These are phyloP conservation scores for Heterobasidion occidentale DNA, from an alignment of 1,284 basidiomycete genomes.

Conservation along the genomic window DNA sequence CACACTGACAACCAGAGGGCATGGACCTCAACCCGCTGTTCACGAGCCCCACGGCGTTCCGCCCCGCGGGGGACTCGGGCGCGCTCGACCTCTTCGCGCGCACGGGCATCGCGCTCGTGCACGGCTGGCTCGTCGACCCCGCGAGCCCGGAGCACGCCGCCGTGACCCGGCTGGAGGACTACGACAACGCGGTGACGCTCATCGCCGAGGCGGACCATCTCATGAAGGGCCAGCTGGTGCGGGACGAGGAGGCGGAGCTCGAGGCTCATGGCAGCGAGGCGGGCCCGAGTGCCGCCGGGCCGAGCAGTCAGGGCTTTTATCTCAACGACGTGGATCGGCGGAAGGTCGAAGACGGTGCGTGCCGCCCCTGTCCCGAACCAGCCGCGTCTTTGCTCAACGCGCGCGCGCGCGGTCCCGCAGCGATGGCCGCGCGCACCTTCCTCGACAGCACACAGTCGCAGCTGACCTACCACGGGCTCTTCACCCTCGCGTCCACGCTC, in stretches of 20 bases:
- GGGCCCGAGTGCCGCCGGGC: background rate
- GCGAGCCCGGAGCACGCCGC: conserved; percentile 51
- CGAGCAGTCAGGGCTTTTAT: conserved; percentile 2
- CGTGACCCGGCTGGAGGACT: conserved; percentile 49
- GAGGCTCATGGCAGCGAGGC: background rate
- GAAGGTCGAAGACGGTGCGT: conserved; percentile 62
- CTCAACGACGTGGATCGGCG: conserved; percentile 41
- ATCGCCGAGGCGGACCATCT: conserved; percentile 74
- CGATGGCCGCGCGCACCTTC: conserved; percentile 62
- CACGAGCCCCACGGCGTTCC: conserved; percentile 58
- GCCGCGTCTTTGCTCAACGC: background rate
- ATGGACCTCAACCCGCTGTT: conserved; percentile 85
- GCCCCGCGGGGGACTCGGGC: conserved; percentile 51
- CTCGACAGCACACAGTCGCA: conserved; percentile 72
- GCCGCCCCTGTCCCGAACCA: background rate
- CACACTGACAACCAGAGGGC: conserved; percentile 41
- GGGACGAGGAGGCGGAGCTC: conserved; percentile 20
- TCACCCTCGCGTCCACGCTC: conserved; percentile 49
- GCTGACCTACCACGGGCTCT: conserved; percentile 78
- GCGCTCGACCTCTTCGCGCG: conserved; percentile 83
- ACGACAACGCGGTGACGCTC: conserved; percentile 62
- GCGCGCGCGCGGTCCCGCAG: conserved; percentile 25
- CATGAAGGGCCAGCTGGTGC: conserved; percentile 53
- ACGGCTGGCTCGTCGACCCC: conserved; percentile 90
- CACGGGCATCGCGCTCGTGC: conserved; percentile 73